Evolutionary conservation across 148 eudicot genomes (phyloP).

Genomic region (Talinum fruticosum): DNA sequence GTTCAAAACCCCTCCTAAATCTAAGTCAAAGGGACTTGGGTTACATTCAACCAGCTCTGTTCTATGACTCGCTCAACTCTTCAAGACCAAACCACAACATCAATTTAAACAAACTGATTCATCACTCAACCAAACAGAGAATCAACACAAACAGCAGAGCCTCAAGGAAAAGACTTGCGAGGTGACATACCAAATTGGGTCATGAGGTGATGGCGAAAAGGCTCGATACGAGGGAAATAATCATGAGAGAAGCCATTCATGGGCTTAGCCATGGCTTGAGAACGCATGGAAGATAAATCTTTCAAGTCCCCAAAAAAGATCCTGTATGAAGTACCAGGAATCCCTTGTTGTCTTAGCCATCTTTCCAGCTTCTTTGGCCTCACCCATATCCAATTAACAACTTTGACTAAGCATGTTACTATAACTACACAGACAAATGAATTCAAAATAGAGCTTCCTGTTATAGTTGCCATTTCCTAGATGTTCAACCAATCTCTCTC

Average conservation of each 20-base stretch:
- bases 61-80: too few relatives aligned
- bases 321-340: constrained; percentile 27
- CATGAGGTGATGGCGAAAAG: constrained; percentile 17
- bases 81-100: neutral
- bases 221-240: constrained; percentile 18
- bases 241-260: constrained; percentile 24
- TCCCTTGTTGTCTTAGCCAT: constrained; percentile 27
- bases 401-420: constrained; percentile 11
- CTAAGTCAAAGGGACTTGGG: too few relatives aligned
- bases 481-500: neutral
- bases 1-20: too few relatives aligned
- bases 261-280: constrained; percentile 18
- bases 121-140: neutral
- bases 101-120: neutral
- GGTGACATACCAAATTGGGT: constrained; percentile 15
- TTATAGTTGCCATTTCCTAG: constrained; percentile 2
- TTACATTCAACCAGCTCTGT: neutral
- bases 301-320: constrained; percentile 26
- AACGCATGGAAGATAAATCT: constrained; percentile 2
- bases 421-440: constrained; percentile 6
- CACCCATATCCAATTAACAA: constrained; percentile 33
- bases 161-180: neutral
- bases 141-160: neutral
- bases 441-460: constrained; percentile 10
- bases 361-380: constrained; percentile 29